Percentiles rank a stretch among this genome's conserved stretches.
Evolutionary conservation across 306 rosid genomes (phyloP).

Genomic region (Adenanthera pavonina): DNA sequence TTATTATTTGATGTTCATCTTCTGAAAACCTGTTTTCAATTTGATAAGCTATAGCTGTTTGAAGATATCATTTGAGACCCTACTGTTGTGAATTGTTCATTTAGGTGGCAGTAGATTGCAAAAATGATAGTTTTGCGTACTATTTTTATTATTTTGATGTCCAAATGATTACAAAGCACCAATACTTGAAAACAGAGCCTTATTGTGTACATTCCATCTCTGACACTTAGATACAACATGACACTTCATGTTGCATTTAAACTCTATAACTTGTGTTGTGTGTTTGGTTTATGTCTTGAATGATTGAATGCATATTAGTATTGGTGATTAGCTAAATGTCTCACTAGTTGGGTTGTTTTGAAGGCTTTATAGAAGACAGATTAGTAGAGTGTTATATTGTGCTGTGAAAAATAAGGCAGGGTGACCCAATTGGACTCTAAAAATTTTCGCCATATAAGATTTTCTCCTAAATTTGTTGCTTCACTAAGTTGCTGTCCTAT

Average conservation of each 20-base stretch:
- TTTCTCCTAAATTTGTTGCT: conserved; percentile 27
- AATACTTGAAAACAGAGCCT: neutral
- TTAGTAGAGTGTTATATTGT: conserved; percentile 4
- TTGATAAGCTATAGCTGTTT: conserved; percentile 18
- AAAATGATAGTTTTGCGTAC: neutral
- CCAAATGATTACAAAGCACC: neutral
- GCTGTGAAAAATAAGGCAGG: conserved; percentile 3
- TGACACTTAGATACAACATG: neutral
- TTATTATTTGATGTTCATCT: neutral
- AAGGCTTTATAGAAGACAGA: conserved; percentile 7
- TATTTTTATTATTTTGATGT: neutral
- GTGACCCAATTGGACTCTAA: neutral
- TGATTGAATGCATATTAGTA: neutral
- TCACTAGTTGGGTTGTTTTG: neutral
- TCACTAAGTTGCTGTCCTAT: conserved; percentile 3
- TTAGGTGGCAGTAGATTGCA: conserved; percentile 7
- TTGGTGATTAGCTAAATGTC: neutral
- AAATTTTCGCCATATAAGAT: neutral
- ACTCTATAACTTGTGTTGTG: neutral
- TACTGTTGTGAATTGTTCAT: neutral
- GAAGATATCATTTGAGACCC: conserved; percentile 30
- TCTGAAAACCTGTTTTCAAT: conserved; percentile 18
- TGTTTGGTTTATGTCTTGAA: neutral
- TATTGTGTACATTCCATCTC: neutral
- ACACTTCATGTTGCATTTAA: neutral